Percentiles rank a stretch among this genome's conserved stretches.
Evolutionary conservation across 495 filamentous ascomycete species (phyloP).

Genomic region (Neurospora terricola): DNA sequence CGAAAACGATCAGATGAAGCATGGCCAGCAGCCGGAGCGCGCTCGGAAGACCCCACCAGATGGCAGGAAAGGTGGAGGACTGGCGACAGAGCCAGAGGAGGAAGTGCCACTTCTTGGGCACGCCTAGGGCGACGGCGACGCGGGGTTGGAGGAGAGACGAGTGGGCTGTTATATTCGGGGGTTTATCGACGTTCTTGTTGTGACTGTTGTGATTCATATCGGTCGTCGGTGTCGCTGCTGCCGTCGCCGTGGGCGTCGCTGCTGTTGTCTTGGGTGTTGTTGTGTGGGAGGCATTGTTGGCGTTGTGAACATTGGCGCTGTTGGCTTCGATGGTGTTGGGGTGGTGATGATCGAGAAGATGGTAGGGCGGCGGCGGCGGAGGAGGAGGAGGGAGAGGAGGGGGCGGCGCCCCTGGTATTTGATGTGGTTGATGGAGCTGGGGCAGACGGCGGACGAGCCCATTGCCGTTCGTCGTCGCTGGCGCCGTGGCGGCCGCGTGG

Average conservation of each 20-base stretch:
- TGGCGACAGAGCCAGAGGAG: constrained; percentile 36
- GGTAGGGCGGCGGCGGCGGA: neutral
- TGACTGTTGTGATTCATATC: neutral
- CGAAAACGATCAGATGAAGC: constrained; percentile 18
- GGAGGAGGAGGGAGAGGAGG: neutral
- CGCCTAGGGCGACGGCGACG: constrained; percentile 38
- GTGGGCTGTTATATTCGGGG: constrained; percentile 41
- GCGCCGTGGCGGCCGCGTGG: neutral
- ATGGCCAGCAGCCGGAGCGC: constrained; percentile 35
- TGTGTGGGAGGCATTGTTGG: neutral
- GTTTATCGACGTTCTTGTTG: neutral
- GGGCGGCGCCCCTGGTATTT: neutral
- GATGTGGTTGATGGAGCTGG: neutral
- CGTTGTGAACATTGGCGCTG: neutral
- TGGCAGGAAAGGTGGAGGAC: constrained; percentile 31
- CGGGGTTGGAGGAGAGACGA: constrained; percentile 53
- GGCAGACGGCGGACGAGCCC: neutral
- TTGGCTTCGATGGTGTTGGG: neutral
- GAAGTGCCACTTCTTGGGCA: constrained; percentile 37
- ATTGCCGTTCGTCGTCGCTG: neutral
- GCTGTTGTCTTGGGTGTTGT: constrained; percentile 4
- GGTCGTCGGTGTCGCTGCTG: neutral
- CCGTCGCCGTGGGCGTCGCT: neutral
- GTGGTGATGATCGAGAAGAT: neutral
- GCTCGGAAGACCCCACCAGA: constrained; percentile 34